These are phyloP conservation scores for Tarenaya hassleriana DNA, from an alignment of 345 rosid genomes.

Conservation along the genomic window DNA sequence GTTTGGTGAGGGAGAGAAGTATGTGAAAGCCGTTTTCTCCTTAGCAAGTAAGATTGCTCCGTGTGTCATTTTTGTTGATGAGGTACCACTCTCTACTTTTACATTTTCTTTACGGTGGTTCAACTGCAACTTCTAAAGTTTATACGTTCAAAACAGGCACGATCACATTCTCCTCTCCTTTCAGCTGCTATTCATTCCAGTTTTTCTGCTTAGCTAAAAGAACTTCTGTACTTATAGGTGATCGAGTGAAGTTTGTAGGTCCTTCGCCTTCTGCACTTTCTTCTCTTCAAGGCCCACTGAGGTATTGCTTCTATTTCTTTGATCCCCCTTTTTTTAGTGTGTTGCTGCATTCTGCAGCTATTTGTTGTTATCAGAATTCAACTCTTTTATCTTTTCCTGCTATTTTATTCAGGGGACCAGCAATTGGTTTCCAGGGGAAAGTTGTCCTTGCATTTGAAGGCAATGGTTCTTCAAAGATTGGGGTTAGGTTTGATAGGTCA, in stretches of 20 bases:
- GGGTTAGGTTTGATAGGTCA: conserved; percentile 86
- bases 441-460: conserved; percentile 91
- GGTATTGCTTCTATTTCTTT: conserved; percentile 31
- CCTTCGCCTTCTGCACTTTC: conserved; percentile 40
- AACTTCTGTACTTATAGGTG: conserved; percentile 50
- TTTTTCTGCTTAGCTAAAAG: conserved; percentile 14
- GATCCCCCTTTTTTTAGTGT: neutral
- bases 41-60: conserved; percentile 98
- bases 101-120: conserved; percentile 46
- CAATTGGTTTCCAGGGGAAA: conserved; percentile 73
- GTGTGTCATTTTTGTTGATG: conserved; percentile 91
- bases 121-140: conserved; percentile 88
- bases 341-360: neutral
- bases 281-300: conserved; percentile 41
- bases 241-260: conserved; percentile 74
- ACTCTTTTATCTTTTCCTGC: neutral
- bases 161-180: conserved; percentile 14
- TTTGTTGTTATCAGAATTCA: conserved; percentile 8
- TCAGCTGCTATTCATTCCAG: conserved; percentile 8
- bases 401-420: conserved; percentile 57
- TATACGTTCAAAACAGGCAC: conserved; percentile 75
- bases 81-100: conserved; percentile 39
- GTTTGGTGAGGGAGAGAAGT: conserved; percentile 99
- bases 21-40: conserved; percentile 96
- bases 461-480: conserved; percentile 77